phyloP scores from a whole-genome alignment of 495 filamentous ascomycete species.

The Apiosordaria backusii region DNA sequence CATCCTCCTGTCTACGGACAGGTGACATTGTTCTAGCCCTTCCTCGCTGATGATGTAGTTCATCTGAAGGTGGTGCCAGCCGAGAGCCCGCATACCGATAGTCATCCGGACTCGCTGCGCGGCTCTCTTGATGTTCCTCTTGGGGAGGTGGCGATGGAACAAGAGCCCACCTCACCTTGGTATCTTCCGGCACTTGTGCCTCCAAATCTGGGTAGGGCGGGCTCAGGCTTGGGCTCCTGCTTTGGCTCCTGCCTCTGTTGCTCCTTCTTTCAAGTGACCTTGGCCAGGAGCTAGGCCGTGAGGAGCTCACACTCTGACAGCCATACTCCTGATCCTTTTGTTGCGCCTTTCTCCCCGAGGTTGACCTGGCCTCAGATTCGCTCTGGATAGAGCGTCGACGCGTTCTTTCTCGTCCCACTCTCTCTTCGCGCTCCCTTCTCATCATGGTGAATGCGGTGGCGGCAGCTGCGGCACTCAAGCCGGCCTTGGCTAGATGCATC shows the following conservation, averaged over 20 bases:
- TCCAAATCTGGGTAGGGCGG: background rate
- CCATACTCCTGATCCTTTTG: background rate
- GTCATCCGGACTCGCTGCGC: background rate
- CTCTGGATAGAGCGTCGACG: background rate
- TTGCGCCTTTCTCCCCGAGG: background rate
- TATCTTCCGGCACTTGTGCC: background rate
- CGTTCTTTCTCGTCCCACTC: background rate
- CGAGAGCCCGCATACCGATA: background rate
- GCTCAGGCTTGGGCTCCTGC: background rate
- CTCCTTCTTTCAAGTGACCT: background rate
- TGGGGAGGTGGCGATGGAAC: background rate
- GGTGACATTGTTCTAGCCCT: background rate
- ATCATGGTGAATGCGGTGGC: slow-evolving; percentile 28
- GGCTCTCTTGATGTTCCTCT: background rate
- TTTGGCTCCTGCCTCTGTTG: background rate
- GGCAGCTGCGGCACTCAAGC: slow-evolving; percentile 26
- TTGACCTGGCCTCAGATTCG: background rate
- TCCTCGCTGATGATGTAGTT: background rate
- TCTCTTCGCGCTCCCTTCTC: slow-evolving; percentile 17
- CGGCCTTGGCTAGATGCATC: slow-evolving; percentile 25
- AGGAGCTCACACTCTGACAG: background rate
- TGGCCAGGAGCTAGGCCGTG: background rate
- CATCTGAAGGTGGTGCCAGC: background rate
- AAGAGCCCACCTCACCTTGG: background rate
- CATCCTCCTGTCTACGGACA: background rate